A percentile compares a stretch with the other conserved stretches of the same genome.
Conservation (phyloP, 2,329 filamentous ascomycete genomes). For the Aspergillus pseudoviridinutans region DNA sequence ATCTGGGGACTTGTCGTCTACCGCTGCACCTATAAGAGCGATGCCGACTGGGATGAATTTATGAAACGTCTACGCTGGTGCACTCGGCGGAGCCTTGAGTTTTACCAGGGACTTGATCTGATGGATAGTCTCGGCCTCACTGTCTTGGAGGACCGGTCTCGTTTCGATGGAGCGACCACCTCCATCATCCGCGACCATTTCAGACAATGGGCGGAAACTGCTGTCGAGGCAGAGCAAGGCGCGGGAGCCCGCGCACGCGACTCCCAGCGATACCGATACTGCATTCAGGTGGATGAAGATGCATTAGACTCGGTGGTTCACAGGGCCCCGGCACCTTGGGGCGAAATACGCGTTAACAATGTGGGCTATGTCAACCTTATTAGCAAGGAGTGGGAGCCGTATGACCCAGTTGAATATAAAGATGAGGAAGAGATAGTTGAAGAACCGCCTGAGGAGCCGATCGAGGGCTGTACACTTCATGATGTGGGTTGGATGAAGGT, state of each 20-base stretch:
- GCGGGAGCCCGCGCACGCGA: no score
- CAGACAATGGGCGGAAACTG: not conserved
- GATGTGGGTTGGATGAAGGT: conserved; percentile 19
- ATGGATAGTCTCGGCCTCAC: not conserved
- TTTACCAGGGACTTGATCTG: not conserved
- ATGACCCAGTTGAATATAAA: not conserved
- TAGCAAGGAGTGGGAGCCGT: not conserved
- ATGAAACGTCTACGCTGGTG: not conserved
- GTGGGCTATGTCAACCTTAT: not conserved
- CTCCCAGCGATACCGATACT: conserved; percentile 1
- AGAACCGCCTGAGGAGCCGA: conserved; percentile 1
- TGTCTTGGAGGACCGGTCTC: conserved; percentile 1
- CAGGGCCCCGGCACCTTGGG: not conserved
- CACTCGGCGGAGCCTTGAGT: not conserved
- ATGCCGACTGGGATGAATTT: conserved; percentile 6
- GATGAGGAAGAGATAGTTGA: not conserved
- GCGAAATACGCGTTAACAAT: not conserved
- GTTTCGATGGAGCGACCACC: not conserved
- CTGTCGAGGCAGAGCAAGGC: conserved; percentile 2
- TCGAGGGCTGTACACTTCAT: conserved; percentile 11
- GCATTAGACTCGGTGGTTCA: conserved; percentile 1
- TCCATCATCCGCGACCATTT: not conserved
- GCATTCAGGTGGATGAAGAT: conserved; percentile 4
- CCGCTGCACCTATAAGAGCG: conserved; percentile 6
- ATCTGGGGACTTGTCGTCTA: conserved; percentile 2